These are phyloP conservation scores for Fremontodendron californicum DNA, from an alignment of 345 rosid species.

Conservation along the genomic window DNA sequence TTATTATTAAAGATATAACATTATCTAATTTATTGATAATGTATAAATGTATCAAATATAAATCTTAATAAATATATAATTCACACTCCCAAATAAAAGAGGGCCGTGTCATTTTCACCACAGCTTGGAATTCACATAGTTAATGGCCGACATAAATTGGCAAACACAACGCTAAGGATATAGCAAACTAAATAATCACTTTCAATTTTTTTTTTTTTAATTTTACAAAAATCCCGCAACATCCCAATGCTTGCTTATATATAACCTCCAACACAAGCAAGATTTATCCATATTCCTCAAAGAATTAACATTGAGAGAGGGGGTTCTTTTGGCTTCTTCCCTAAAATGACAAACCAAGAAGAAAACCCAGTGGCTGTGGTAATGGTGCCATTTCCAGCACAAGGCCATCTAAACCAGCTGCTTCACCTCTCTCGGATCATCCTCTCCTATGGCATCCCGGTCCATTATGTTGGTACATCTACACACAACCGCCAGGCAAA, in stretches of 20 bases:
- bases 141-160: background rate
- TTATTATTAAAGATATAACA: too few relatives aligned
- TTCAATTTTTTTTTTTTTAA: too few relatives aligned
- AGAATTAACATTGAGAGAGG: background rate
- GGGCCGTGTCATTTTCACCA: background rate
- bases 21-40: too few relatives aligned
- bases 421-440: conserved; percentile 48
- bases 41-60: too few relatives aligned
- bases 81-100: too few relatives aligned
- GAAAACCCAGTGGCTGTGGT: conserved; percentile 27
- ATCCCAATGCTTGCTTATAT: background rate
- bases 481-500: conserved; percentile 44
- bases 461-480: conserved; percentile 40
- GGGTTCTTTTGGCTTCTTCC: background rate
- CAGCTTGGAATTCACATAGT: too few relatives aligned
- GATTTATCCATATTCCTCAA: background rate
- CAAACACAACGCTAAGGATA: background rate
- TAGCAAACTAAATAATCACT: background rate
- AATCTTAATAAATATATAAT: too few relatives aligned
- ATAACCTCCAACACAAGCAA: background rate
- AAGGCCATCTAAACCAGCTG: conserved; percentile 56
- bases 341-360: conserved; percentile 4
- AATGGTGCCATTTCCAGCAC: conserved; percentile 55
- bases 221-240: background rate
- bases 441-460: conserved; percentile 31